Base-by-base conservation (phyloP, 257 asterid genomes). In the Handroanthus guayacan region DNA sequence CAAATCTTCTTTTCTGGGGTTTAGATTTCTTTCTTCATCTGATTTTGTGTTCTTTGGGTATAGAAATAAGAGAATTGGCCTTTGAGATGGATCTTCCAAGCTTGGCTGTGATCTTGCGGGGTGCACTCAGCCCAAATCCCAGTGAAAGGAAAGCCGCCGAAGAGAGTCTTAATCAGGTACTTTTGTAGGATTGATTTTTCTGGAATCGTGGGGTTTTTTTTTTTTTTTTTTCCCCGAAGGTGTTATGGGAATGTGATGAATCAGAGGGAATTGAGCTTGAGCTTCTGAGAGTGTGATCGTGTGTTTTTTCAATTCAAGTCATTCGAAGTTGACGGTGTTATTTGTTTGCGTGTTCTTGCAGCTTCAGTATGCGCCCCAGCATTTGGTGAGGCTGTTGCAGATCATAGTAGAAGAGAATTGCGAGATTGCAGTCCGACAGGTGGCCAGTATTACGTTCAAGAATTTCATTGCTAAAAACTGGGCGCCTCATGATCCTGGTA, bases 341-440 rank as follows among this genome's bases (percentile, higher is more conserved):
- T 50, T 70, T 57, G 61, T 76, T 63, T 77, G 78, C 18, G 71
- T 69, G 4, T 34, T 36, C 45, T 25, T 89, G 87, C 96, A 95
- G 99, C 81, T 84, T 82, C 97, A 95, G 77, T 82, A 75, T 76
- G 85, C 93, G 6, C 98, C 97, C 8, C 98, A 91, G 86, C 99
- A 95, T 86, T 83, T 95, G 82, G 97, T 95, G 80, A 95, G 99
- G 86, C 85, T 95, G 82, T 78, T 95, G 92, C 99, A 93, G 91
- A 93, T 95, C 71, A 89, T 93, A 41, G 94, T 95, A 0, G 98
- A 91, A 69, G 96, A 81, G 75, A 89, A 80, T 43, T 84, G 93
- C 17, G 98, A 93, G 79, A 79, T 87, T 82, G 95, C 97, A 10
- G 97, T 95, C 38, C 86, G 99, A 71, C 99, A 95, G 86, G 98